Evolutionary conservation across 2,329 filamentous ascomycete genomes (phyloP).

Genomic region (Penicillium sp.): DNA sequence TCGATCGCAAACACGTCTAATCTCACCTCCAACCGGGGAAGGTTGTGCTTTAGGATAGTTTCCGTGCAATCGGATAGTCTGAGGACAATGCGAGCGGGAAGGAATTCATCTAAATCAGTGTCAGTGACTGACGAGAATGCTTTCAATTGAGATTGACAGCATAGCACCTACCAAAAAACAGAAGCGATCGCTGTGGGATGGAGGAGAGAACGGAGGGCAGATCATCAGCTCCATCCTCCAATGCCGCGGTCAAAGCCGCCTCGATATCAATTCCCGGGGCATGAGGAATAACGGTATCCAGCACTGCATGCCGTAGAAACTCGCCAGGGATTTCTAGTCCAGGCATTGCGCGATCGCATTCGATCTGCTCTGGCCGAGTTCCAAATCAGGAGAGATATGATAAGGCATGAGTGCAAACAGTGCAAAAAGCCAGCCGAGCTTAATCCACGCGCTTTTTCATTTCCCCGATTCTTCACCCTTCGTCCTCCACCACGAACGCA

Average conservation of each 20-base stretch:
- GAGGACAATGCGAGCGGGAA: conserved; percentile 48
- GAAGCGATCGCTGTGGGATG: conserved; percentile 46
- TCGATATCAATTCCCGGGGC: conserved; percentile 37
- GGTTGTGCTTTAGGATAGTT: conserved; percentile 43
- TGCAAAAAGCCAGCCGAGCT: conserved; percentile 29
- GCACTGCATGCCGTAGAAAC: conserved; percentile 39
- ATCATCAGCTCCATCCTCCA: conserved; percentile 43
- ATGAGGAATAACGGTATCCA: conserved; percentile 43
- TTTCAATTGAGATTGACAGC: not conserved
- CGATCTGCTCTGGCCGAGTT: not conserved
- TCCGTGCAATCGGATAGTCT: conserved; percentile 48
- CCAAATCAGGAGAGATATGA: conserved; percentile 15
- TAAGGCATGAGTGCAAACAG: conserved; percentile 22
- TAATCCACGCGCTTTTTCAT: conserved; percentile 22
- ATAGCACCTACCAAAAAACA: conserved; percentile 47
- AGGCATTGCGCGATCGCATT: conserved; percentile 33
- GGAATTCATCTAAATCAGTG: conserved; percentile 47
- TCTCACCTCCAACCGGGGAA: conserved; percentile 46
- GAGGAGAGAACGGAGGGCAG: conserved; percentile 43
- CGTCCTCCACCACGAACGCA: conserved; percentile 29
- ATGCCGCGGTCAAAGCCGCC: conserved; percentile 40
- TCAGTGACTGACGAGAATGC: no score
- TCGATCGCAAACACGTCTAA: conserved; percentile 47
- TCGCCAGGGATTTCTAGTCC: conserved; percentile 35
- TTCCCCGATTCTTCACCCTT: not conserved